Percentiles rank a stretch among this genome's conserved stretches.
These are phyloP conservation scores for Alternaria arborescens DNA, from an alignment of 2,329 filamentous ascomycete genomes.

Conservation along the genomic window DNA sequence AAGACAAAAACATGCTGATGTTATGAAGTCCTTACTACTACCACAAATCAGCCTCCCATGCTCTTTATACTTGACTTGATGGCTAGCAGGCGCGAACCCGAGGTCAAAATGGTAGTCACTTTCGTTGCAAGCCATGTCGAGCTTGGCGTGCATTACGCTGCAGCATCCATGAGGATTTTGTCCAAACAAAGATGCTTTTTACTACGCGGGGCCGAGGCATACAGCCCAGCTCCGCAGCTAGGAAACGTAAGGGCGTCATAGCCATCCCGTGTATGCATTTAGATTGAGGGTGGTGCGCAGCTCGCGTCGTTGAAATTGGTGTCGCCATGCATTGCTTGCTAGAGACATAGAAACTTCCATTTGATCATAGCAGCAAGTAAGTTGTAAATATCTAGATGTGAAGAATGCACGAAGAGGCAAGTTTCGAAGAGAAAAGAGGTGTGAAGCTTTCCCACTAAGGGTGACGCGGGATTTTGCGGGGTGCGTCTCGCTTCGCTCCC, in stretches of 20 bases:
- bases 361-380: background rate
- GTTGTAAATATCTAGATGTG: fast-evolving
- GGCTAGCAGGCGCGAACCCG: background rate
- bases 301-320: background rate
- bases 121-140: background rate
- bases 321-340: background rate
- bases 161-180: background rate
- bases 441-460: background rate
- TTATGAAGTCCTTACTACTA: background rate
- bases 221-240: background rate
- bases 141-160: background rate
- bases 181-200: background rate
- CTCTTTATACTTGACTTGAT: background rate
- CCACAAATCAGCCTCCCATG: background rate
- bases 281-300: background rate
- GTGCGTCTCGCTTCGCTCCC: background rate
- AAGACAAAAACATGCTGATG: background rate
- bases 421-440: background rate
- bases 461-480: background rate
- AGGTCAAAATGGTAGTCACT: background rate
- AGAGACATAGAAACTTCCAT: background rate
- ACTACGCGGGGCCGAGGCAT: constrained; percentile 3
- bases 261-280: background rate
- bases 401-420: background rate
- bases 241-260: constrained; percentile 1